Conservation (phyloP, 139 green algal genomes). For the Diplosphaera chodatii region DNA sequence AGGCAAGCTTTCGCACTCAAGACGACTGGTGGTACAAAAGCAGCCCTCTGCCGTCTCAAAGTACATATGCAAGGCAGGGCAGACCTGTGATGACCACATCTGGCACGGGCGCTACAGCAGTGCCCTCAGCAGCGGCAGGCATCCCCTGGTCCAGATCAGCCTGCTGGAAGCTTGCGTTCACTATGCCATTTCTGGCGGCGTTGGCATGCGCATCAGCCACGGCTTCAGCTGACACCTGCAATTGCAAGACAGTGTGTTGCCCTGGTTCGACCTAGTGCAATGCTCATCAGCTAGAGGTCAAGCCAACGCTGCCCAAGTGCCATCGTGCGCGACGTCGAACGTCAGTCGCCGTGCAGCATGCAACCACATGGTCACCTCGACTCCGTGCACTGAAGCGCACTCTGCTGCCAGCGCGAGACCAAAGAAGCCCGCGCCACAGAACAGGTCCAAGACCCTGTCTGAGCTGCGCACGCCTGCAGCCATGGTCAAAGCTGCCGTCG, state of each 20-base stretch:
- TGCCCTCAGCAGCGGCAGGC: conserved; percentile 4
- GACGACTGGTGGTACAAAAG: too few species aligned
- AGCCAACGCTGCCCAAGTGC: too few species aligned
- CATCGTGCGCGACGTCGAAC: too few species aligned
- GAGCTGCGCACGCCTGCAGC: background rate
- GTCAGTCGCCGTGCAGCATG: too few species aligned
- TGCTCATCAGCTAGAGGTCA: too few species aligned
- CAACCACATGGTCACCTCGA: conserved; percentile 30
- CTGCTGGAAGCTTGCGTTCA: conserved; percentile 62
- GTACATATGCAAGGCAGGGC: too few species aligned
- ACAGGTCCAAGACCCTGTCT: conserved; percentile 79
- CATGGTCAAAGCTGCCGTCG: background rate
- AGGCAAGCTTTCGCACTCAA: too few species aligned
- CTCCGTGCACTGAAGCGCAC: conserved; percentile 36
- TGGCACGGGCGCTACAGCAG: conserved; percentile 9
- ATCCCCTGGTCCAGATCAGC: conserved; percentile 42
- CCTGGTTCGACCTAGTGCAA: too few species aligned
- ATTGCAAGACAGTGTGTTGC: too few species aligned
- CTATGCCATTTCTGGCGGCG: conserved; percentile 62
- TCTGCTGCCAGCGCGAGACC: conserved; percentile 59
- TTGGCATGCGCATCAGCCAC: conserved; percentile 60
- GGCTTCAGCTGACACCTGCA: conserved; percentile 9
- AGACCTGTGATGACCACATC: conserved; percentile 33
- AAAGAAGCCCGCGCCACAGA: conserved; percentile 83
- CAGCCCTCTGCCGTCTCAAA: too few species aligned